Percentiles rank a stretch among this genome's conserved stretches.
These are phyloP conservation scores for Baudoinia panamericana DNA, from an alignment of 495 filamentous ascomycete genomes.

Conservation along the genomic window DNA sequence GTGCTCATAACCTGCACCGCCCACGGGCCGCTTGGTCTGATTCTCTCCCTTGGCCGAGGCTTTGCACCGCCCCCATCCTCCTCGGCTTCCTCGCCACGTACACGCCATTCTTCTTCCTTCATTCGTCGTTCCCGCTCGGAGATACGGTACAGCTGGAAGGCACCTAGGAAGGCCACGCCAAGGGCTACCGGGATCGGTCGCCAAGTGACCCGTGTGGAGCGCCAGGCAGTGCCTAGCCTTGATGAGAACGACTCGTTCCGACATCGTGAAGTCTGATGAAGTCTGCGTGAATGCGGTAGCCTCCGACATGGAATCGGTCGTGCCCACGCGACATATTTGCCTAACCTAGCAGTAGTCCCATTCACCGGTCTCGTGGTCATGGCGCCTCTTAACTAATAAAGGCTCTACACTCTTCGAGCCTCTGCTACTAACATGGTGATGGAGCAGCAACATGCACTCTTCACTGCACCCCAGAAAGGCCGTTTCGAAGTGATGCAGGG, in stretches of 20 bases:
- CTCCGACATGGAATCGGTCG: no score
- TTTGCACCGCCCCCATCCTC: conserved; percentile 39
- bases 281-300: conserved; percentile 3
- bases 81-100: conserved; percentile 23
- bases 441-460: no score
- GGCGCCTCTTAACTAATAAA: no score
- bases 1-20: conserved; percentile 95
- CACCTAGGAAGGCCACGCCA: conserved; percentile 74
- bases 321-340: no score
- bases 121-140: conserved; percentile 45
- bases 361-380: no score
- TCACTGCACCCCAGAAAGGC: no score
- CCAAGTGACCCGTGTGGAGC: conserved; percentile 76
- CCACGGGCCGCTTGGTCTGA: conserved; percentile 83
- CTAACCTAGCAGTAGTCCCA: no score
- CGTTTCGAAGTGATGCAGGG: no score
- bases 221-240: conserved; percentile 47
- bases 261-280: conserved; percentile 20
- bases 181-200: conserved; percentile 88
- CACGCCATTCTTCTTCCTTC: conserved; percentile 35
- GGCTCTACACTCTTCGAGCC: no score
- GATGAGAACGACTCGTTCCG: conserved; percentile 49
- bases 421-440: no score
- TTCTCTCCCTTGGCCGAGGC: conserved; percentile 28
- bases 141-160: conserved; percentile 61